These are phyloP conservation scores for Penicillium olsonii DNA, from an alignment of 2,329 filamentous ascomycete genomes.

Conservation along the genomic window DNA sequence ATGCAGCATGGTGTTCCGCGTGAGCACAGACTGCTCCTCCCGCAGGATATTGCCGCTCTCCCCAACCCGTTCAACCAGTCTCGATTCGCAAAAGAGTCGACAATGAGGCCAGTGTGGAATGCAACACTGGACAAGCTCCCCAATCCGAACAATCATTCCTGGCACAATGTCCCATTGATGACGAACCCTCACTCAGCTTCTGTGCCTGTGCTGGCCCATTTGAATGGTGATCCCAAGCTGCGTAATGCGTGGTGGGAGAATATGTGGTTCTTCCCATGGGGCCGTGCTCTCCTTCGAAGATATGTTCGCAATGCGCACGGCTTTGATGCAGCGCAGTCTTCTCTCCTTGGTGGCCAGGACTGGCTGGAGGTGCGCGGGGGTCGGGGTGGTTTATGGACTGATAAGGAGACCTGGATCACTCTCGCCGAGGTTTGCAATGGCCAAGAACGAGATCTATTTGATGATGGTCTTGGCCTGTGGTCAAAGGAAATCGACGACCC, in stretches of 20 bases:
- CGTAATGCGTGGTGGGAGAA: slow-evolving; percentile 44
- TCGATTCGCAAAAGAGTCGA: slow-evolving; percentile 27
- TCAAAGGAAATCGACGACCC: slow-evolving; percentile 36
- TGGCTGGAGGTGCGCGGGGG: slow-evolving; percentile 55
- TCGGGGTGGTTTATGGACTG: slow-evolving; percentile 57
- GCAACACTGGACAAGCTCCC: slow-evolving; percentile 47
- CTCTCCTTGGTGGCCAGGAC: slow-evolving; percentile 48
- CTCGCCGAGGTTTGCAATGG: slow-evolving; percentile 52
- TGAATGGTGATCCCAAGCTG: slow-evolving; percentile 38
- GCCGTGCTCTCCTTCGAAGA: slow-evolving; percentile 52
- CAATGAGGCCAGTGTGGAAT: slow-evolving; percentile 36
- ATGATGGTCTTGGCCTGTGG: slow-evolving; percentile 49
- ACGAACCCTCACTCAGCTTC: slow-evolving; percentile 52
- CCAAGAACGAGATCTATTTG: slow-evolving; percentile 49
- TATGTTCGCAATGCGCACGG: slow-evolving; percentile 50
- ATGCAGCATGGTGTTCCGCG: slow-evolving; percentile 38
- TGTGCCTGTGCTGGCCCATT: slow-evolving; percentile 48
- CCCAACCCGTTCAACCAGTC: slow-evolving; percentile 38
- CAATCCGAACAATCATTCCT: slow-evolving; percentile 40
- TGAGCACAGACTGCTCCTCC: slow-evolving; percentile 41
- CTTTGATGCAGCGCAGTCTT: slow-evolving; percentile 44
- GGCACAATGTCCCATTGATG: slow-evolving; percentile 47
- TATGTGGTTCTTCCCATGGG: slow-evolving; percentile 53
- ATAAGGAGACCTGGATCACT: slow-evolving; percentile 50
- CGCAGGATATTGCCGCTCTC: slow-evolving; percentile 35